Evolutionary conservation across 2,329 filamentous ascomycete species (phyloP).

Genomic region (Aspergillus chevalieri): DNA sequence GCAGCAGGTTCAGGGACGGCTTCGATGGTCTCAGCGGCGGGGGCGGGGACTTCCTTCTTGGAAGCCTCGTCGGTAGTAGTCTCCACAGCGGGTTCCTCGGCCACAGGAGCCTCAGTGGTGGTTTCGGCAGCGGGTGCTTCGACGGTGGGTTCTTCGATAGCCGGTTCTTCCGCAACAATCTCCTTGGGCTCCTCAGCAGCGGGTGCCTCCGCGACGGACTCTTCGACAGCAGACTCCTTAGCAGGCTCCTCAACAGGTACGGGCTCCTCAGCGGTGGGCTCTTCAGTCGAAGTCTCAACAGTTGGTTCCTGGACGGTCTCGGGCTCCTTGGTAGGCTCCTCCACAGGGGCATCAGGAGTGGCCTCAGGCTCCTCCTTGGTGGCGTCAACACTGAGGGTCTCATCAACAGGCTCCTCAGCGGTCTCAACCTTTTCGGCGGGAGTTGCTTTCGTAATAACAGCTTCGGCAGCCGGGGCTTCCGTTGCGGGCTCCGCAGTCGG

Average conservation of each 20-base stretch:
- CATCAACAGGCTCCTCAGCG: slow-evolving; percentile 4
- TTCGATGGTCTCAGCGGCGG: too few relatives aligned
- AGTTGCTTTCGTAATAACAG: slow-evolving; percentile 3
- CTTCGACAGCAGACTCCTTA: slow-evolving; percentile 2
- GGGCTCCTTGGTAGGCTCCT: background rate
- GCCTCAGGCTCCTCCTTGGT: background rate
- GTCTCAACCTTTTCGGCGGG: slow-evolving; percentile 1
- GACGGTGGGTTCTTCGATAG: background rate
- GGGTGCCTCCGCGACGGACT: slow-evolving; percentile 1
- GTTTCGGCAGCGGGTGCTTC: slow-evolving; percentile 2
- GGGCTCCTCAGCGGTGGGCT: slow-evolving; percentile 1
- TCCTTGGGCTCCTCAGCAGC: slow-evolving; percentile 1
- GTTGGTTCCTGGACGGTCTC: slow-evolving; percentile 4
- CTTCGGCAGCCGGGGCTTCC: slow-evolving; percentile 1
- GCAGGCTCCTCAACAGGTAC: background rate
- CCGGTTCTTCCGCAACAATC: background rate
- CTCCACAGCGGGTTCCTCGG: background rate
- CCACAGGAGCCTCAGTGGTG: background rate
- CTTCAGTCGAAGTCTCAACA: slow-evolving; percentile 1
- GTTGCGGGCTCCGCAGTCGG: background rate
- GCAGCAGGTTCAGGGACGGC: background rate
- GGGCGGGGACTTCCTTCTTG: too few relatives aligned
- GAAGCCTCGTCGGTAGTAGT: background rate
- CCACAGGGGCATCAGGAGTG: too few relatives aligned
- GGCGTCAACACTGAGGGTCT: slow-evolving; percentile 1